phyloP scores from a whole-genome alignment of 1,284 basidiomycete species.

The Dichomitus squalens region DNA sequence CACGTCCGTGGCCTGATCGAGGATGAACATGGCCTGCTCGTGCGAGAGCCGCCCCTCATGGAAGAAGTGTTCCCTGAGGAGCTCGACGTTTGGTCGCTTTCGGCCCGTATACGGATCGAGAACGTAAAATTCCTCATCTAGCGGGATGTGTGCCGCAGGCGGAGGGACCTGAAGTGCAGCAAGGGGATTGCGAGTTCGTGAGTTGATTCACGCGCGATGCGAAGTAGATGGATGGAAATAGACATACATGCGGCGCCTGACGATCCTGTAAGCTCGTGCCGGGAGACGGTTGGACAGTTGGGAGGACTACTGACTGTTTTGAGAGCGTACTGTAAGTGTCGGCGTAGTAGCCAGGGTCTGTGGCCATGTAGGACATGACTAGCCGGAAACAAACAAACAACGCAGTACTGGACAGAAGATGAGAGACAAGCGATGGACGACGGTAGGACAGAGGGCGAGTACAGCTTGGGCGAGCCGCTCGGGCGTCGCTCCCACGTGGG shows the following conservation, averaged over 20 bases:
- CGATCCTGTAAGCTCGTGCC: constrained; percentile 24
- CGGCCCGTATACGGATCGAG: constrained; percentile 37
- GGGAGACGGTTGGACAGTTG: constrained; percentile 17
- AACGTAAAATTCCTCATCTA: constrained; percentile 40
- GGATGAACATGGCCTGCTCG: constrained; percentile 86
- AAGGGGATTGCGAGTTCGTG: too few relatives aligned
- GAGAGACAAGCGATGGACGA: neutral
- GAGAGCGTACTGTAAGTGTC: constrained; percentile 12
- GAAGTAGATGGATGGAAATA: neutral
- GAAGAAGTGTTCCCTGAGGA: constrained; percentile 93
- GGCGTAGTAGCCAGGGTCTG: constrained; percentile 17
- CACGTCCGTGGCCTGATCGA: constrained; percentile 78
- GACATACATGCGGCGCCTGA: constrained; percentile 24
- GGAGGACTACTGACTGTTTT: constrained; percentile 24
- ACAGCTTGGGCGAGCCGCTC: neutral
- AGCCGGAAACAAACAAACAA: too few relatives aligned
- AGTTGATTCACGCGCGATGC: neutral
- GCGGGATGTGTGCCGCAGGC: constrained; percentile 35
- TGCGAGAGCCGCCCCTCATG: constrained; percentile 88
- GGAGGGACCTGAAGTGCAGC: constrained; percentile 30
- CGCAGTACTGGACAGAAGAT: neutral
- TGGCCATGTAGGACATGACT: constrained; percentile 9
- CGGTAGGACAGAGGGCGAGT: neutral
- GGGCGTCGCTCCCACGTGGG: too few relatives aligned
- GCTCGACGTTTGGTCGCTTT: constrained; percentile 77